Evolutionary conservation across 2,329 filamentous ascomycete genomes (phyloP), one percentile per base, ranked within the genome.

Genomic region (Knoxdaviesia capensis): DNA sequence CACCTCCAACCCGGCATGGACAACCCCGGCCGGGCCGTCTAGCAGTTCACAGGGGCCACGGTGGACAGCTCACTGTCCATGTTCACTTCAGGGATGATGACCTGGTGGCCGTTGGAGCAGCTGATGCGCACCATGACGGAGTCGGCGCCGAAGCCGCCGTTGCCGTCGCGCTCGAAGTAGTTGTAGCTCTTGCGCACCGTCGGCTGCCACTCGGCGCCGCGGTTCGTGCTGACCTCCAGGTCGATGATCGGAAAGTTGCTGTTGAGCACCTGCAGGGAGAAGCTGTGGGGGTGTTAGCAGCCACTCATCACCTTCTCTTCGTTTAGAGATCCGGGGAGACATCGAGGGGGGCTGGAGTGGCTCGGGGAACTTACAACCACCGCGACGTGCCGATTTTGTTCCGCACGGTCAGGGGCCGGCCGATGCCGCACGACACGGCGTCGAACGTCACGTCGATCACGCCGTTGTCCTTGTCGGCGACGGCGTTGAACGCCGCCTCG

Each of bases 71-170:
- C 40, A 5, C 34, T 39, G 1, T 36, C 39, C 39, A 38, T 45
- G 34, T 41, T 46, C 7, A 51, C 45, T 5, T 49, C 46, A 5
- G 44, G 49, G 8, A 49, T 34, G 4, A 49, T 41, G 4, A 51
- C 46, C 37, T 46, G 44, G 34, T 45, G 44, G n/a, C 48, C 48
- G 41, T 51, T 51, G 31, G 49, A 48, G 40, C 48, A 50, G 5
- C 44, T 48, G 7, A 51, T 41, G 9, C 48, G 43, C 2, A 51
- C 43, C 11, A 41, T 45, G 7, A 51, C 46, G 6, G 33, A 41
- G 31, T 51, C 48, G 29, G 44, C 43, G 6, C 37, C 42, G 38
- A 48, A 51, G 7, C 49, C 49, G n/a, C 43, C 47, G 33, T 45
- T 45, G 5, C 47, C 43, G 7, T 46, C 46, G 36, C 41, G 45